Evolutionary conservation across 306 rosid species (phyloP), one percentile per base, ranked within the genome.

Genomic region (Cicer pinnatifidum): DNA sequence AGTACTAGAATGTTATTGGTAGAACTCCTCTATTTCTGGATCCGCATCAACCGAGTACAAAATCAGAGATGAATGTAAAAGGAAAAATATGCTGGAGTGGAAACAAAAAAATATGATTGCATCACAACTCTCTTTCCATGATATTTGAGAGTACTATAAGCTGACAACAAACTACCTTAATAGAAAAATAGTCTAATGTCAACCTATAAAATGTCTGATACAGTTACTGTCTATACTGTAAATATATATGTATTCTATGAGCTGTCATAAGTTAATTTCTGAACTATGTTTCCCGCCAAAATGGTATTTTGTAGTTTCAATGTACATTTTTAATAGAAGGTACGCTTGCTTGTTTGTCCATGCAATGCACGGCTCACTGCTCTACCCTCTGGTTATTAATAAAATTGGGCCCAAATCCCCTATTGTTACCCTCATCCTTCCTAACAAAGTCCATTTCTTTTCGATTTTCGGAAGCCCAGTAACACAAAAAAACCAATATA

Each of bases 21-120:
- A 20, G 43, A 74, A 50, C 39, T 63, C 48, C 33, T 43, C 65
- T 17, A 52, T 40, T 19, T 23, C 46, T 19, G 19, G 19, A 46
- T 23, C 19, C 9, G 37, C 54, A 17, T 9, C 23, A 52, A 51
- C 46, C 23, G 43, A 45, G 9, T 62, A 37, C 13, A 9, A 56
- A 35, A 46, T 52, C 35, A 65, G 45, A 20, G 19, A 41, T 40
- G 16, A 20, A 52, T 28, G 37, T 65, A 64, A 16, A 64, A n/a
- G 6, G 19, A 75, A 19, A 17, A 20, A 12, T 52, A 12, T 17
- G 47, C 17, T 8, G 37, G 23, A 75, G 64, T 8, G 37, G 23
- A 75, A 75, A 51, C 15, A 50, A 20, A 40, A 2, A 20, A 53
- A 75, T 11, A 43, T 13, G 6, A 75, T 51, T n/a, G 54, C 15